A percentile compares a stretch with the other conserved stretches of the same genome.
Evolutionary conservation across 1,139 yeast species (phyloP).

Genomic region (Diutina siamensis): DNA sequence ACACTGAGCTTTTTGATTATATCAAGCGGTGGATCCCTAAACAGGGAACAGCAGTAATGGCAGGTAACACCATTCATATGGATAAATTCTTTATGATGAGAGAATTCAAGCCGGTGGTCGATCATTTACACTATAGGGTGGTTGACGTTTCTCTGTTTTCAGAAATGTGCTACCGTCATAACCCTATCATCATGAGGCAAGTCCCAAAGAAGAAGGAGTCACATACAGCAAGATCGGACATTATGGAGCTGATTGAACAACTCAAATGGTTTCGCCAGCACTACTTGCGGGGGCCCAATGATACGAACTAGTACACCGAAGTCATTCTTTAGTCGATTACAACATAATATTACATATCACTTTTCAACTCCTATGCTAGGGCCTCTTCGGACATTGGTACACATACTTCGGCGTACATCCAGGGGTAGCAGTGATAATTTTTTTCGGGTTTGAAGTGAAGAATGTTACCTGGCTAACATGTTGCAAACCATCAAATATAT

Average conservation of each 20-base stretch:
- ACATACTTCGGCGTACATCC: neutral
- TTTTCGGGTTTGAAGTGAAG: too few species aligned
- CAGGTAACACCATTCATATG: slow-evolving; percentile 90
- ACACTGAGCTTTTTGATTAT: slow-evolving; percentile 50
- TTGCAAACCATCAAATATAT: too few species aligned
- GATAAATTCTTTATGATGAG: slow-evolving; percentile 76
- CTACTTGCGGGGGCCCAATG: slow-evolving; percentile 31
- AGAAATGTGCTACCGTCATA: slow-evolving; percentile 74
- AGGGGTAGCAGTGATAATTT: too few species aligned
- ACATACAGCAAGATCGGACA: slow-evolving; percentile 86
- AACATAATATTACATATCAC: too few species aligned
- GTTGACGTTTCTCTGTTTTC: slow-evolving; percentile 79
- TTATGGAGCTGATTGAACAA: slow-evolving; percentile 78
- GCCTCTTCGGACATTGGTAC: neutral
- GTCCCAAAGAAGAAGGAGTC: slow-evolving; percentile 53
- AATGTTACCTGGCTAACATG: too few species aligned
- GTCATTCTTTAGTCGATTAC: too few species aligned
- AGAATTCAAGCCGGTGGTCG: slow-evolving; percentile 69
- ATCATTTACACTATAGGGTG: slow-evolving; percentile 70
- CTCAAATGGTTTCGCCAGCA: slow-evolving; percentile 65
- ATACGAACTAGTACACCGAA: too few species aligned
- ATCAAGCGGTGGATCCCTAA: slow-evolving; percentile 43
- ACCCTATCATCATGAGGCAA: slow-evolving; percentile 43
- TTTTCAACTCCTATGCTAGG: too few species aligned
- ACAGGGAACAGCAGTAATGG: slow-evolving; percentile 53